These are phyloP conservation scores for Grosmannia huntii DNA, from an alignment of 2,329 filamentous ascomycete species.

Conservation along the genomic window DNA sequence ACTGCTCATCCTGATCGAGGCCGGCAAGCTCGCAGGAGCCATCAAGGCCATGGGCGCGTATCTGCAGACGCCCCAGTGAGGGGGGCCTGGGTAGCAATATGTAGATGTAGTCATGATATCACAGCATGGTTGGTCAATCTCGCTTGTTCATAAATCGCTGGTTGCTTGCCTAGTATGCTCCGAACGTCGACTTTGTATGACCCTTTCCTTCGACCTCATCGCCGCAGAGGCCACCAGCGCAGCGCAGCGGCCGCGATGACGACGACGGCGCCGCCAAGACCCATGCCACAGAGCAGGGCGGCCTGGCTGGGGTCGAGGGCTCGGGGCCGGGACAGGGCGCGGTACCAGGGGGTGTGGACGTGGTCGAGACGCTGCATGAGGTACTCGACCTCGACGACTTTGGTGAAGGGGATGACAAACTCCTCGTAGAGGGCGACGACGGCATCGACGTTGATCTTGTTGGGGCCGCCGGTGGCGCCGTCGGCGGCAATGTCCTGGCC, in stretches of 20 bases:
- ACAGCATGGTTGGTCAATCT: background rate
- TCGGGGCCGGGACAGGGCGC: background rate
- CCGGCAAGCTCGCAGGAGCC: slow-evolving; percentile 58
- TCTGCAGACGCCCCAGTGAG: slow-evolving; percentile 37
- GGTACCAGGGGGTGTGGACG: slow-evolving; percentile 6
- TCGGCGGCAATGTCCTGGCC: slow-evolving; percentile 68
- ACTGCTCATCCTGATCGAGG: slow-evolving; percentile 78
- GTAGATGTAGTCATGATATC: background rate
- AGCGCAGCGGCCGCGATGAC: background rate
- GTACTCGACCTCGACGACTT: slow-evolving; percentile 96
- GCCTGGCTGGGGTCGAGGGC: background rate
- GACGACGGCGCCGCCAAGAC: background rate
- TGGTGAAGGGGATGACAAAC: slow-evolving; percentile 93
- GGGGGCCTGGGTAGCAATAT: slow-evolving; percentile 10
- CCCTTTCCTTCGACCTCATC: background rate
- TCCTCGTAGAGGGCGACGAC: slow-evolving; percentile 85
- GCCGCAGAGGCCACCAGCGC: slow-evolving; percentile 6
- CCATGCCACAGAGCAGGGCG: slow-evolving; percentile 1
- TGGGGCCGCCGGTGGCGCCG: slow-evolving; percentile 31
- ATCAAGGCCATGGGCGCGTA: slow-evolving; percentile 68
- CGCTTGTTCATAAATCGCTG: too few species aligned
- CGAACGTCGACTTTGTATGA: too few species aligned
- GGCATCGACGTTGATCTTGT: slow-evolving; percentile 85
- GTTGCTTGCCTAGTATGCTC: too few species aligned
- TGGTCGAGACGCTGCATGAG: slow-evolving; percentile 70